A percentile compares a stretch with the other conserved stretches of the same genome.
phyloP scores from a whole-genome alignment of 2,329 filamentous ascomycete genomes.

The Ophiostoma populinum region DNA sequence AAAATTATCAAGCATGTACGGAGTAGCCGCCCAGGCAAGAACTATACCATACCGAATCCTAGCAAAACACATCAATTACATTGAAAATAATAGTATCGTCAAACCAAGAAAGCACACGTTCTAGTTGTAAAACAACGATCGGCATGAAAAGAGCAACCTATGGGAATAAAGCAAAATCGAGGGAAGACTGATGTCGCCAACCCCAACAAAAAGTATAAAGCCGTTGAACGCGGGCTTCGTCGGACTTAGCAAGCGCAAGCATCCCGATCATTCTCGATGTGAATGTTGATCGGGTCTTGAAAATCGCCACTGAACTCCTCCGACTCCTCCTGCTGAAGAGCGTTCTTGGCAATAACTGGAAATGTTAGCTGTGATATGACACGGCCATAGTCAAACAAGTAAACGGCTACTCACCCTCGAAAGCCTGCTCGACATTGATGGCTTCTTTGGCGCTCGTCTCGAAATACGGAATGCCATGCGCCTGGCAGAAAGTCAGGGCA shows the following conservation, averaged over 20 bases:
- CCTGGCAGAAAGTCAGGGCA: conserved; percentile 93
- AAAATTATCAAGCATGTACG: too few relatives aligned
- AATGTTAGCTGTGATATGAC: conserved; percentile 3
- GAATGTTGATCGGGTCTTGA: conserved; percentile 95
- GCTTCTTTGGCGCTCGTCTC: conserved; percentile 99
- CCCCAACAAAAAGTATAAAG: too few relatives aligned
- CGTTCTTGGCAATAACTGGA: conserved; percentile 85
- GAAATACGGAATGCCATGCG: conserved; percentile 95
- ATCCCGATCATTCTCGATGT: conserved; percentile 83
- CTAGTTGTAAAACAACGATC: neutral
- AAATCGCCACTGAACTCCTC: conserved; percentile 97
- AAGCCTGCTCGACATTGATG: conserved; percentile 81
- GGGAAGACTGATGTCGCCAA: neutral
- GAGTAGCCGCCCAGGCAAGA: too few relatives aligned
- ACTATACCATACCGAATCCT: too few relatives aligned
- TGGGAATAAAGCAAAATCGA: neutral
- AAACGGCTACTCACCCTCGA: conserved; percentile 48
- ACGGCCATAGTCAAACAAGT: too few relatives aligned
- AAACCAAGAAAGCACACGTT: too few relatives aligned
- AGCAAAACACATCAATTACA: too few relatives aligned
- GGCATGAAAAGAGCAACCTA: neutral
- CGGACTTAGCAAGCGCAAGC: conserved; percentile 67
- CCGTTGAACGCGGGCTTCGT: too few relatives aligned
- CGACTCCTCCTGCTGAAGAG: conserved; percentile 88
- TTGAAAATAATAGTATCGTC: too few relatives aligned